Evolutionary conservation across 495 filamentous ascomycete genomes (phyloP).

Genomic region (Stereocaulon alpinum): DNA sequence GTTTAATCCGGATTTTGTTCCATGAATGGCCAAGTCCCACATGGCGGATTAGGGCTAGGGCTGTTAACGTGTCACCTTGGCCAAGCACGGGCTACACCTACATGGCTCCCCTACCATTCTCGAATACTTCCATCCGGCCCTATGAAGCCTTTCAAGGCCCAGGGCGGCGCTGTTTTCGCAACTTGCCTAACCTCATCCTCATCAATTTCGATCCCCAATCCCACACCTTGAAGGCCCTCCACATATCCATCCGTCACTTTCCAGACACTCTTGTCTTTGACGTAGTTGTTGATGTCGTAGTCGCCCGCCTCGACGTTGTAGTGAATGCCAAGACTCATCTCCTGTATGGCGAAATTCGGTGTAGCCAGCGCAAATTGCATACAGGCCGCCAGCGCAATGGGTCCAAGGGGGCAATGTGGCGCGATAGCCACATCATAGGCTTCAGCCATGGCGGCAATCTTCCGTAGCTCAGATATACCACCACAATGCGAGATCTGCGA

Average conservation of each 20-base stretch:
- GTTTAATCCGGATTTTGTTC: too few relatives aligned
- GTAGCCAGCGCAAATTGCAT: conserved; percentile 55
- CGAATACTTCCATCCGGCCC: conserved; percentile 62
- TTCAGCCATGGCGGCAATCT: conserved; percentile 66
- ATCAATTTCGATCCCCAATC: conserved; percentile 66
- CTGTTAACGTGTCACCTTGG: too few relatives aligned
- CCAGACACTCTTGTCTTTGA: conserved; percentile 52
- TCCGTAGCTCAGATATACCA: conserved; percentile 61
- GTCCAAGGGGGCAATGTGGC: conserved; percentile 68
- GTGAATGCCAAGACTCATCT: conserved; percentile 74
- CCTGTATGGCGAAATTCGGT: conserved; percentile 69
- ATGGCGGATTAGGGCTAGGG: neutral
- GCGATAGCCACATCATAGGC: conserved; percentile 69
- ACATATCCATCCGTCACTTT: conserved; percentile 58
- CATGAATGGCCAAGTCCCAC: neutral
- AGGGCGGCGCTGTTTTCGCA: conserved; percentile 41
- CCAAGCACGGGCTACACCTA: neutral
- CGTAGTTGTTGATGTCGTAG: conserved; percentile 58
- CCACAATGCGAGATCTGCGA: conserved; percentile 55
- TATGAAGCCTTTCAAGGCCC: conserved; percentile 52
- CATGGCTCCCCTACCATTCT: conserved; percentile 48
- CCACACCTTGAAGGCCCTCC: conserved; percentile 48
- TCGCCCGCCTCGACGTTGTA: conserved; percentile 57
- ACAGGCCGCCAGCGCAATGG: conserved; percentile 64
- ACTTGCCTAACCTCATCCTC: conserved; percentile 53